Evolutionary conservation across 23 red algal species (phyloP).

Genomic region (Gracilaria caudata): DNA sequence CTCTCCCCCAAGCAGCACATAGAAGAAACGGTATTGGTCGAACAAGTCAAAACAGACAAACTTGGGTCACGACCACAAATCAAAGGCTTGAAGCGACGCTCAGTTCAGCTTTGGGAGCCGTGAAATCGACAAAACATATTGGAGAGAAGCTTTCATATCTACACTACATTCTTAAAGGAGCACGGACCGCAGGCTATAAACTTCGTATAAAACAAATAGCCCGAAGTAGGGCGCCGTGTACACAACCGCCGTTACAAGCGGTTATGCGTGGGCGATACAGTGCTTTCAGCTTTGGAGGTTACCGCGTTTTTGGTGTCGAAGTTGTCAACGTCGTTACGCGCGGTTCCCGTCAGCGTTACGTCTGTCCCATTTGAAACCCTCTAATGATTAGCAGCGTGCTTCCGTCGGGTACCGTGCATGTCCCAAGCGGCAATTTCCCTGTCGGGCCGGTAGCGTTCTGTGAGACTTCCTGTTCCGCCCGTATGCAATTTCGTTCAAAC

Average conservation of each 20-base stretch:
- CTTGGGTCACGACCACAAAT: neutral
- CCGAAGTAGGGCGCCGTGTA: constrained; percentile 9
- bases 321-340: neutral
- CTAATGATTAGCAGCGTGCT: neutral
- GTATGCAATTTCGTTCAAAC: constrained; percentile 12
- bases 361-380: constrained; percentile 23
- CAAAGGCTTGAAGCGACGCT: constrained; percentile 4
- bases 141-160: neutral
- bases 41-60: neutral
- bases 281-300: neutral
- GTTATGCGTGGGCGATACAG: neutral
- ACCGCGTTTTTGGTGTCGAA: neutral
- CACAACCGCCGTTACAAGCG: neutral
- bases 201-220: constrained; percentile 12
- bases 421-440: neutral
- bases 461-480: neutral
- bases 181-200: neutral
- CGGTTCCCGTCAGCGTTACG: constrained; percentile 8
- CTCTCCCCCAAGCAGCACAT: neutral
- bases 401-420: neutral
- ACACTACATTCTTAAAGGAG: neutral
- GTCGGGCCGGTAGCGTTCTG: neutral
- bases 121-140: neutral
- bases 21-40: neutral
- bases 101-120: neutral